Evolutionary conservation across 305 asterid species (phyloP).

Genomic region (Fraxinus paxiana): DNA sequence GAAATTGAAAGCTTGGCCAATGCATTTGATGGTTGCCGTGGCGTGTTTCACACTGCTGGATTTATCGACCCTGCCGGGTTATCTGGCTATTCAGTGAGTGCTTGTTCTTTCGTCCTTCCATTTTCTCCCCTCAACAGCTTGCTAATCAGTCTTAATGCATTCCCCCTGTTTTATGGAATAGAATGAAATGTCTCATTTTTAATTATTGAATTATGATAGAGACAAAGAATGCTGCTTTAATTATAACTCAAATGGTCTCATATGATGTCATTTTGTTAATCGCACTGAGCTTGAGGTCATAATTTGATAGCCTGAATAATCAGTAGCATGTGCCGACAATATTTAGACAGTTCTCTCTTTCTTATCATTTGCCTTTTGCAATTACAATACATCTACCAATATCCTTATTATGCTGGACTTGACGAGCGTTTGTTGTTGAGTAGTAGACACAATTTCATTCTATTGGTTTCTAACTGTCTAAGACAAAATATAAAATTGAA

Average conservation of each 20-base stretch:
- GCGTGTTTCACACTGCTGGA: conserved; percentile 76
- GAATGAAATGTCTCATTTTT: neutral
- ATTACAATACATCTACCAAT: neutral
- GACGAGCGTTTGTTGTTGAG: neutral
- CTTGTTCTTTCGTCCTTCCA: neutral
- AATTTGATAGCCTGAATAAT: neutral
- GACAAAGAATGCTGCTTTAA: neutral
- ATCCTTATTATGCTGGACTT: neutral
- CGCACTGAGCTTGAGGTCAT: conserved; percentile 1
- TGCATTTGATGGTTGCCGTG: conserved; percentile 74
- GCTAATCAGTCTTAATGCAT: neutral
- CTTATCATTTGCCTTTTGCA: neutral
- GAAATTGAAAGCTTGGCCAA: conserved; percentile 51
- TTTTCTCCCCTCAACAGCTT: neutral
- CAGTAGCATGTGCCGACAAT: neutral
- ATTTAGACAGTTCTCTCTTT: neutral
- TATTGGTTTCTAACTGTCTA: neutral
- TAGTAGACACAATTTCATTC: neutral
- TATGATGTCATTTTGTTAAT: neutral
- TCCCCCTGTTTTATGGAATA: neutral
- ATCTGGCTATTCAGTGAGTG: conserved; percentile 83
- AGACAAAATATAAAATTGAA: neutral
- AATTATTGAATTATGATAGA: neutral
- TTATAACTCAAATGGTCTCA: neutral
- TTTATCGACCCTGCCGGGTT: conserved; percentile 85